Percentiles rank a stretch among this genome's conserved stretches.
Conservation (phyloP, 2,329 filamentous ascomycete species). For the Colletotrichum theobromicola region DNA sequence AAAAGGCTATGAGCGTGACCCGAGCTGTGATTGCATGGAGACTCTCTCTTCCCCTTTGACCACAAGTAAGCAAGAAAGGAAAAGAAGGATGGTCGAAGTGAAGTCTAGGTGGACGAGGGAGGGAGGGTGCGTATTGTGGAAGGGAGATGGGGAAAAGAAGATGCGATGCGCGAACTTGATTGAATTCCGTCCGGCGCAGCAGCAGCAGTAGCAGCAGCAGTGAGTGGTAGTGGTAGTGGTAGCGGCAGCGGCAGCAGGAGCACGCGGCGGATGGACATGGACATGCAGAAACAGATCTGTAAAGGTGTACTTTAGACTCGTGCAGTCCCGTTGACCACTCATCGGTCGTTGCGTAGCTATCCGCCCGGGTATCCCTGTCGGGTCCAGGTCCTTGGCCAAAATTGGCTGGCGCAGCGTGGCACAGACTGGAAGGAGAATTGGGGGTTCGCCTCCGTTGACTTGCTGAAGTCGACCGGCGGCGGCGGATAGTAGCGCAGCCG, state of each 20-base stretch:
- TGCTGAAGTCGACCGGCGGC: neutral
- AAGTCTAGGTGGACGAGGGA: neutral
- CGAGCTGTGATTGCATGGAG: slow-evolving; percentile 4
- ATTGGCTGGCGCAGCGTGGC: slow-evolving; percentile 10
- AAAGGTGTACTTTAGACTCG: slow-evolving; percentile 1
- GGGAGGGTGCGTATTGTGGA: neutral
- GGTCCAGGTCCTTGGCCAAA: neutral
- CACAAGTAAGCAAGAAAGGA: neutral
- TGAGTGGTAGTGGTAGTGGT: neutral
- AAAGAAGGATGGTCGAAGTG: neutral
- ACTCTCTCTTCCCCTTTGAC: neutral
- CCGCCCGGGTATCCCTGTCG: neutral
- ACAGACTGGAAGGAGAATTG: slow-evolving; percentile 5
- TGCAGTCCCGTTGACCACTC: neutral
- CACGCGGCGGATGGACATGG: neutral
- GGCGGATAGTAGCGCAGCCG: slow-evolving; percentile 18
- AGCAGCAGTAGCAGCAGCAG: neutral
- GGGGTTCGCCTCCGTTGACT: neutral
- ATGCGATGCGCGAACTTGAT: neutral
- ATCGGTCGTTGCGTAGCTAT: neutral
- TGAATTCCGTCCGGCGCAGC: neutral
- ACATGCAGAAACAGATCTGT: neutral
- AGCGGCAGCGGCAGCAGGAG: neutral
- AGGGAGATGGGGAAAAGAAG: neutral
- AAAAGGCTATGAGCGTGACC: neutral